phyloP scores from a whole-genome alignment of 1,284 basidiomycete species.

The Sporisorium reilianum region DNA sequence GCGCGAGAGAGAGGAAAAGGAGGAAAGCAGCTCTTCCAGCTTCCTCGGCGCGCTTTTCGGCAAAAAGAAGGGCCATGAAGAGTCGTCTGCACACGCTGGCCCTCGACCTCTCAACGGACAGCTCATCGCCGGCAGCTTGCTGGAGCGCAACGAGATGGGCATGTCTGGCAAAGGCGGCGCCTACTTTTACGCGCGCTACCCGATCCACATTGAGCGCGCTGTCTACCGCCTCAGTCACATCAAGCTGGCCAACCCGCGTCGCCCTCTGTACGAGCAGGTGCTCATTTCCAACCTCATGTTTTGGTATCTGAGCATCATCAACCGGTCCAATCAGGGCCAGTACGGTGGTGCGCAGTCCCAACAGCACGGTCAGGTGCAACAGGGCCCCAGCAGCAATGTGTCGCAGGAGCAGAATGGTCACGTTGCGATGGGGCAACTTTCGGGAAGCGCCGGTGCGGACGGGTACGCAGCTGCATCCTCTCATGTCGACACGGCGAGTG shows the following conservation, averaged over 20 bases:
- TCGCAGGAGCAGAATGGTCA: conserved; percentile 18
- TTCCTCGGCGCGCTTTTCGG: conserved; percentile 64
- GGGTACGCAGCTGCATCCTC: conserved; percentile 12
- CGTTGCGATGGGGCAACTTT: background rate
- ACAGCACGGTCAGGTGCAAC: conserved; percentile 55
- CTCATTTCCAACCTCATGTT: conserved; percentile 99
- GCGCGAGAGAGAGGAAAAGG: conserved; percentile 56
- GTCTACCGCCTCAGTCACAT: conserved; percentile 98
- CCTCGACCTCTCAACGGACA: conserved; percentile 43
- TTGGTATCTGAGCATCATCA: conserved; percentile 99
- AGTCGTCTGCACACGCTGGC: conserved; percentile 9
- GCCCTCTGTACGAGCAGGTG: conserved; percentile 97
- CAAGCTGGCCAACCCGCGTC: conserved; percentile 95
- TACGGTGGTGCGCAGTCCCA: conserved; percentile 46
- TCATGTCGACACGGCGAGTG: conserved; percentile 34
- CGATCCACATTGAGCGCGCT: conserved; percentile 96
- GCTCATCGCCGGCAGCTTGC: conserved; percentile 56
- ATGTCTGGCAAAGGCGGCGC: conserved; percentile 25
- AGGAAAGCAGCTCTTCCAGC: conserved; percentile 53
- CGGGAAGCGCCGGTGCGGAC: conserved; percentile 6
- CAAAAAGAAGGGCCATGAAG: conserved; percentile 61
- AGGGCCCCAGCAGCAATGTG: background rate
- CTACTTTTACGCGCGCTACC: conserved; percentile 81
- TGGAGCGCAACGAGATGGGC: conserved; percentile 47
- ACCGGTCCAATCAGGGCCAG: conserved; percentile 74